Evolutionary conservation across 805 yeast genomes (phyloP).

Genomic region (Sugiyamaella mastotermitis): DNA sequence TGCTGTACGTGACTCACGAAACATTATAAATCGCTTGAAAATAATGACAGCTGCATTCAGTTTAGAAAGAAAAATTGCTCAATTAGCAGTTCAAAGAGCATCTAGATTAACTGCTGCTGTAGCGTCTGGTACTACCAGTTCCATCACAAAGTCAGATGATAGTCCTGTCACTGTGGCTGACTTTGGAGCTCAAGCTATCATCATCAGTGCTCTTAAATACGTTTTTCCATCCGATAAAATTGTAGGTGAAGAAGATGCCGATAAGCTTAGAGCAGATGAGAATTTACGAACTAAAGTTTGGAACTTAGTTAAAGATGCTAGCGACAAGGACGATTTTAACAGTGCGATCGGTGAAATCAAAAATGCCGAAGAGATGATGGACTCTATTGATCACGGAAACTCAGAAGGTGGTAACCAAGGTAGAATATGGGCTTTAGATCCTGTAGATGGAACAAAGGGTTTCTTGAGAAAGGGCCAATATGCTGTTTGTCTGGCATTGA

Average conservation of each 20-base stretch:
- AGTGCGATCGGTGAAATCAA: slow-evolving; percentile 24
- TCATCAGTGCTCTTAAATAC: slow-evolving; percentile 71
- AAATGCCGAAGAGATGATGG: slow-evolving; percentile 45
- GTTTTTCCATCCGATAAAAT: slow-evolving; percentile 81
- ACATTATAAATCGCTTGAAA: no score
- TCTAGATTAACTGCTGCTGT: slow-evolving; percentile 66
- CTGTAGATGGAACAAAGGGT: slow-evolving; percentile 97
- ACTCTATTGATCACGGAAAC: slow-evolving; percentile 72
- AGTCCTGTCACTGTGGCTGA: slow-evolving; percentile 96
- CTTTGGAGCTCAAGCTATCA: slow-evolving; percentile 90
- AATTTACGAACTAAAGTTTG: slow-evolving; percentile 51
- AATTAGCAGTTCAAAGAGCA: slow-evolving; percentile 86
- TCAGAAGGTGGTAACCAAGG: slow-evolving; percentile 74
- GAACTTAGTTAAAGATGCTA: slow-evolving; percentile 51
- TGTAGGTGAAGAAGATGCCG: slow-evolving; percentile 93
- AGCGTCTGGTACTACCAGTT: slow-evolving; percentile 27
- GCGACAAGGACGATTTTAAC: slow-evolving; percentile 30
- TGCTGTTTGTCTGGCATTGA: slow-evolving; percentile 89
- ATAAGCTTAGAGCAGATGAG: slow-evolving; percentile 48
- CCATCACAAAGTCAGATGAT: slow-evolving; percentile 74
- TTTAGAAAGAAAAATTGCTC: slow-evolving; percentile 68
- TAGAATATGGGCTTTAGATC: slow-evolving; percentile 95
- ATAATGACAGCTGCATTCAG: neutral
- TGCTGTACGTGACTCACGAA: no score
- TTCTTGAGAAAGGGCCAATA: slow-evolving; percentile 94